Evolutionary conservation across 2,329 filamentous ascomycete genomes (phyloP), one percentile per base, ranked within the genome.

Genomic region (Graphilbum fragrans): DNA sequence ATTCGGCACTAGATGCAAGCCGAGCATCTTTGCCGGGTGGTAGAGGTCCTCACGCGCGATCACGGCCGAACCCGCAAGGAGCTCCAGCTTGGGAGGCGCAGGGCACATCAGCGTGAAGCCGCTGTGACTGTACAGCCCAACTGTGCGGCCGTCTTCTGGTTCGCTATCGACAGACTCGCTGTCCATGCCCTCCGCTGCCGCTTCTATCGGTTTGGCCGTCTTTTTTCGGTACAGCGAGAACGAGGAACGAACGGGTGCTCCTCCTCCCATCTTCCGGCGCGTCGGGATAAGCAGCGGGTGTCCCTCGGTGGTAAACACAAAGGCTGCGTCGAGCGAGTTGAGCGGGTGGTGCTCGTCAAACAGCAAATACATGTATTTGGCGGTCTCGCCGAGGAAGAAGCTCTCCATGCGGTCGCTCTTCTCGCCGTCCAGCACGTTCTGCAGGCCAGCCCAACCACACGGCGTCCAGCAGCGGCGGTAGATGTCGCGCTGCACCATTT

Each of bases 381-480:
- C 81, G 2, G 92, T 98, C 61, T 98, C 92, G 14, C 92, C 90
- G 1, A 98, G 70, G 55, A 96, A 96, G 69, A 96, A 98, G 57
- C 90, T 96, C 61, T 98, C 92, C 92, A 96, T 96, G 27, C 92
- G 82, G 57, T 98, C 88, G 51, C 77, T 85, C 60, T 86, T 77
- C 61, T 95, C 86, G 4, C 90, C 90, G 5, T 75, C 85, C 27
- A 80, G 67, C 9, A 90, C 84, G 57, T 88, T 81, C 53, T 87
- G 81, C 29, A 96, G 69, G 1, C 90, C 90, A 14, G 90, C 85
- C 87, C 90, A 96, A 33, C 92, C 92, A 53, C 92, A 98, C 47
- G 76, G 73, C 1, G 87, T 86, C 77, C 86, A 87, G 61, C 92
- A 98, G 41, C 90, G 76, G 38, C 85, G 72, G 53, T 83, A 81